phyloP scores from a whole-genome alignment of 1,139 yeast genomes.

The Hansenula anomala region DNA sequence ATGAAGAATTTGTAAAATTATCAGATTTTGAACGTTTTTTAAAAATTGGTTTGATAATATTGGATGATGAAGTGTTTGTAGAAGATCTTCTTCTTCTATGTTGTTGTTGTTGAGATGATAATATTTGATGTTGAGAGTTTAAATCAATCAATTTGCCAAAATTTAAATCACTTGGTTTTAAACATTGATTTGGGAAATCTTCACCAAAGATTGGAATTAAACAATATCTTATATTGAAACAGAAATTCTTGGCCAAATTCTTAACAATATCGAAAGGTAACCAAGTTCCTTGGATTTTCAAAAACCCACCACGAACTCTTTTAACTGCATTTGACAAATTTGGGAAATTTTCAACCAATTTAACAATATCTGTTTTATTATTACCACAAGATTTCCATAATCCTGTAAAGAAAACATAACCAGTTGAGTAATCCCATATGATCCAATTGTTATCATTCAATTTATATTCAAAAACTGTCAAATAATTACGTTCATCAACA shows the following conservation, averaged over 20 bases:
- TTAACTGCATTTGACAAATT: slow-evolving; percentile 42
- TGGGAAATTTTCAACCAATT: slow-evolving; percentile 65
- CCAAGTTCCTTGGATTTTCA: slow-evolving; percentile 97
- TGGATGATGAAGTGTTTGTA: background rate
- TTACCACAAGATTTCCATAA: slow-evolving; percentile 82
- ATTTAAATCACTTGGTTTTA: slow-evolving; percentile 59
- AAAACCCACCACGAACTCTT: slow-evolving; percentile 85
- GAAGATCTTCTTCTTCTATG: slow-evolving; percentile 15
- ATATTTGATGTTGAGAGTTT: slow-evolving; percentile 9
- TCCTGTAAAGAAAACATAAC: slow-evolving; percentile 87
- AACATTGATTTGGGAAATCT: slow-evolving; percentile 66
- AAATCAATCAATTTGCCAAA: slow-evolving; percentile 56
- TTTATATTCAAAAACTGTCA: slow-evolving; percentile 70
- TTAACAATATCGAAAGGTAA: slow-evolving; percentile 69
- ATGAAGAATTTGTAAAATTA: background rate
- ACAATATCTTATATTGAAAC: slow-evolving; percentile 72
- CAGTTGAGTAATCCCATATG: slow-evolving; percentile 86
- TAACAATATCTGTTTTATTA: slow-evolving; percentile 72
- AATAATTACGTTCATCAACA: slow-evolving; percentile 62
- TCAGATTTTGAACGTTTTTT: slow-evolving; percentile 18
- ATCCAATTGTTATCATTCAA: slow-evolving; percentile 65
- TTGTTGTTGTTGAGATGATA: background rate
- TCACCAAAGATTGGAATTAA: slow-evolving; percentile 79
- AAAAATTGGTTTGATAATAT: background rate
- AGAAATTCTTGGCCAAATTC: slow-evolving; percentile 66